Conservation (phyloP, 805 yeast species). For the Sugiyamaella smithiae region DNA sequence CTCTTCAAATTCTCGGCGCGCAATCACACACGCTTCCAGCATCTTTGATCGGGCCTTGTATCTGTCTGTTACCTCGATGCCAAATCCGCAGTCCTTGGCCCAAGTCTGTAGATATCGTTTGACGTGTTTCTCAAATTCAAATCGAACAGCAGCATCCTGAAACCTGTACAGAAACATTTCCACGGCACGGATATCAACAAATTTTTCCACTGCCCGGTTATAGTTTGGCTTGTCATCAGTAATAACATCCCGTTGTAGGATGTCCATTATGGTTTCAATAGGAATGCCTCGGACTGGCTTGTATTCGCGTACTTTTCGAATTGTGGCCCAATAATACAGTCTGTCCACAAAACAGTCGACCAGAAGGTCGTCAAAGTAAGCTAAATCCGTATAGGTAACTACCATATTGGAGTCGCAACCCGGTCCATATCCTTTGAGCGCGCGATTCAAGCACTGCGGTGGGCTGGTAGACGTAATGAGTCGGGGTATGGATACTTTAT, state of each 20-base stretch:
- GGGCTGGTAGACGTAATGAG: neutral
- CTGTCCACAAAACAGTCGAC: conserved; percentile 30
- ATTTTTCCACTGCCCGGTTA: conserved; percentile 26
- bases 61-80: conserved; percentile 43
- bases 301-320: conserved; percentile 29
- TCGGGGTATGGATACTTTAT: too few species aligned
- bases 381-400: conserved; percentile 28
- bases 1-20: conserved; percentile 31
- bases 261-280: conserved; percentile 15
- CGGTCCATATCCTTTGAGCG: conserved; percentile 1
- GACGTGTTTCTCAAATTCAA: conserved; percentile 39
- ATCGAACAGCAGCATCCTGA: conserved; percentile 22
- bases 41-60: conserved; percentile 31
- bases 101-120: conserved; percentile 39
- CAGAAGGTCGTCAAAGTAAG: conserved; percentile 31
- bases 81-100: conserved; percentile 40
- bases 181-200: conserved; percentile 30
- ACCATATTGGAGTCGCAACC: conserved; percentile 2
- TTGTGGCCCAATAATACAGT: conserved; percentile 32
- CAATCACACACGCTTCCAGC: conserved; percentile 41
- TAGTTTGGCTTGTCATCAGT: conserved; percentile 7
- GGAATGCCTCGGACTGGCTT: conserved; percentile 26
- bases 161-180: conserved; percentile 29
- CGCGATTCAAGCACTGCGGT: too few species aligned
- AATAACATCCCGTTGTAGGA: conserved; percentile 20